Percentiles rank a stretch among this genome's conserved stretches.
Conservation (phyloP, 2,329 filamentous ascomycete genomes). For the Apiospora koreana region DNA sequence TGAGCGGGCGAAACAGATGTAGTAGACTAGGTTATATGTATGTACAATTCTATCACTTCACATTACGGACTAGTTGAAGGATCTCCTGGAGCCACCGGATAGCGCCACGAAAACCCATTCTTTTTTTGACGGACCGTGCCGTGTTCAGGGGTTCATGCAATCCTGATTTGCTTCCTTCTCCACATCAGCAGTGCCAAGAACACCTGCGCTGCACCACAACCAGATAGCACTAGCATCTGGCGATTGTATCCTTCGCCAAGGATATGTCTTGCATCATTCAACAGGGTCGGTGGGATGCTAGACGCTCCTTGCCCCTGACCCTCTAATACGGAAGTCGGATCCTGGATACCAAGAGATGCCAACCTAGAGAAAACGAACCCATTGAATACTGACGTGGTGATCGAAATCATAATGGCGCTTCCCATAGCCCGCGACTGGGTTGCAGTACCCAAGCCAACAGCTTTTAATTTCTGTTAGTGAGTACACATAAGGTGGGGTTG, state of each 20-base stretch:
- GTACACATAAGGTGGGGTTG: background rate
- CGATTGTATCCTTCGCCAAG: background rate
- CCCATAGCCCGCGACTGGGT: constrained; percentile 17
- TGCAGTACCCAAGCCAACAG: constrained; percentile 16
- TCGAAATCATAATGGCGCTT: constrained; percentile 13
- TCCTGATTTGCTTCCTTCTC: background rate
- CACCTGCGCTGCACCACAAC: background rate
- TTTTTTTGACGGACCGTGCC: too few relatives aligned
- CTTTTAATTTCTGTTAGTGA: constrained; percentile 1
- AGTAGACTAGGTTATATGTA: too few relatives aligned
- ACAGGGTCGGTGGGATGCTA: too few relatives aligned
- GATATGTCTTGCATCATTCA: too few relatives aligned
- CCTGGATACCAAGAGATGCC: background rate
- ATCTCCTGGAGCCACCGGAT: too few relatives aligned
- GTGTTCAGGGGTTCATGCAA: too few relatives aligned
- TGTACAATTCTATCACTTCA: too few relatives aligned
- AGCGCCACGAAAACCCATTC: too few relatives aligned
- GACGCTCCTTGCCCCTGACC: background rate
- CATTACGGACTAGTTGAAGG: too few relatives aligned
- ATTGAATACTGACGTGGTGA: constrained; percentile 14
- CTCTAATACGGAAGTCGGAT: too few relatives aligned
- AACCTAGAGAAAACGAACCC: background rate
- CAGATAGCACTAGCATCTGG: background rate
- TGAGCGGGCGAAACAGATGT: too few relatives aligned
- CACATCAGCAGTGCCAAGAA: background rate